phyloP scores from a whole-genome alignment of 192 early-diverging fungal genomes.

The Umbelopsis isabellina region DNA sequence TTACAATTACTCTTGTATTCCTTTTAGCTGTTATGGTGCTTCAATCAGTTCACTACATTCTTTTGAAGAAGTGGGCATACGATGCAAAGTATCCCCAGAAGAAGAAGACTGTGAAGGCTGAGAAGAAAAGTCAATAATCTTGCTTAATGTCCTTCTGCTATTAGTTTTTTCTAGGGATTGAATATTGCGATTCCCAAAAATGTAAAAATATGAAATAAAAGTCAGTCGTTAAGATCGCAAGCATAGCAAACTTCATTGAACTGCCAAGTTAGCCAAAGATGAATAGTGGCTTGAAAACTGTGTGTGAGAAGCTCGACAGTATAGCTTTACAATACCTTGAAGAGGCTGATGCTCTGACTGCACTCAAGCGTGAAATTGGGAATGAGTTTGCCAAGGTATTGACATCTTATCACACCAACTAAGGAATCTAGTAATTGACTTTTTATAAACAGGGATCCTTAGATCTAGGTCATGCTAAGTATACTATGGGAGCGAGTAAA shows the following conservation, averaged over 20 bases:
- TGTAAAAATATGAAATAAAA: too few relatives aligned
- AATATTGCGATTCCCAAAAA: too few relatives aligned
- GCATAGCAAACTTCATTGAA: background rate
- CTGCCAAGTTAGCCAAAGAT: background rate
- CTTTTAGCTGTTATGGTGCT: background rate
- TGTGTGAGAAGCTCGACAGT: background rate
- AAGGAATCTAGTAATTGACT: background rate
- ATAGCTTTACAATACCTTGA: background rate
- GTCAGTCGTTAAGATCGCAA: too few relatives aligned
- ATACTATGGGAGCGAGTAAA: conserved; percentile 45
- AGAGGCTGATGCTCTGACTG: background rate
- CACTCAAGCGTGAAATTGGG: background rate
- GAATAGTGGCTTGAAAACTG: background rate
- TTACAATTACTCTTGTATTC: background rate
- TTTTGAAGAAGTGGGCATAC: background rate
- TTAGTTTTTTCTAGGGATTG: too few relatives aligned
- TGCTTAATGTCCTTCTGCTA: background rate
- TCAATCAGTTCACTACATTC: background rate
- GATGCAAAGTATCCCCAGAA: background rate
- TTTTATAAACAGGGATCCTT: conserved; percentile 36
- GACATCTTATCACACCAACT: background rate
- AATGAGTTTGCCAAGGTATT: conserved; percentile 9
- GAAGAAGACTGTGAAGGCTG: background rate
- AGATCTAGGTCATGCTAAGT: conserved; percentile 49
- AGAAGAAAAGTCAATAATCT: conserved; percentile 4